Evolutionary conservation across 1,139 yeast species (phyloP).

Genomic region (Meyerozyma smithsonii): DNA sequence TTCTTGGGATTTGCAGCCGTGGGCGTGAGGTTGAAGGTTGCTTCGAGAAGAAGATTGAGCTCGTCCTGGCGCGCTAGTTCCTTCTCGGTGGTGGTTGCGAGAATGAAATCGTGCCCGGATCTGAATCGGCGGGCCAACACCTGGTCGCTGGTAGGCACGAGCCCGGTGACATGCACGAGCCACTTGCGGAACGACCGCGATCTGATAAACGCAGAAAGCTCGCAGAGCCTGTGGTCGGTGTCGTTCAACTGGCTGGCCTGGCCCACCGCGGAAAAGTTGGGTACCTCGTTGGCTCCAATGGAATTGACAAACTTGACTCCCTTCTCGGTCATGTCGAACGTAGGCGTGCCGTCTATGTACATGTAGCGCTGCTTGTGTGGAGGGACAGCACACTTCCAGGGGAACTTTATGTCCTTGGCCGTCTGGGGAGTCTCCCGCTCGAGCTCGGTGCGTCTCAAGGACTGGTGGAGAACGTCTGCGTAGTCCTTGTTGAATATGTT

Average conservation of each 20-base stretch:
- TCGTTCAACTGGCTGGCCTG: conserved; percentile 10
- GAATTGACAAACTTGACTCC: conserved; percentile 24
- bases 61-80: conserved; percentile 37
- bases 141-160: conserved; percentile 62
- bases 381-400: conserved; percentile 92
- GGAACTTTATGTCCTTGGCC: conserved; percentile 53
- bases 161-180: conserved; percentile 59
- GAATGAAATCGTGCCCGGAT: conserved; percentile 90
- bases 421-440: conserved; percentile 55
- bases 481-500: conserved; percentile 58
- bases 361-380: conserved; percentile 88
- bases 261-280: conserved; percentile 43
- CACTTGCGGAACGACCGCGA: conserved; percentile 67
- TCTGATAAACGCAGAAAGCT: conserved; percentile 55
- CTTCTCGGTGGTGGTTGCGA: conserved; percentile 73
- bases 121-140: conserved; percentile 79
- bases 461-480: conserved; percentile 41
- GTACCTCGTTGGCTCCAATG: conserved; percentile 45
- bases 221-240: conserved; percentile 35
- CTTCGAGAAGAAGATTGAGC: conserved; percentile 54
- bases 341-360: conserved; percentile 68
- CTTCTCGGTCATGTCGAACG: conserved; percentile 24
- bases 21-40: conserved; percentile 76
- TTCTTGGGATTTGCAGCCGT: conserved; percentile 48
- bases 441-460: conserved; percentile 50